Evolutionary conservation across 345 rosid genomes (phyloP), one percentile per base, ranked within the genome.

Genomic region (Draba incana): DNA sequence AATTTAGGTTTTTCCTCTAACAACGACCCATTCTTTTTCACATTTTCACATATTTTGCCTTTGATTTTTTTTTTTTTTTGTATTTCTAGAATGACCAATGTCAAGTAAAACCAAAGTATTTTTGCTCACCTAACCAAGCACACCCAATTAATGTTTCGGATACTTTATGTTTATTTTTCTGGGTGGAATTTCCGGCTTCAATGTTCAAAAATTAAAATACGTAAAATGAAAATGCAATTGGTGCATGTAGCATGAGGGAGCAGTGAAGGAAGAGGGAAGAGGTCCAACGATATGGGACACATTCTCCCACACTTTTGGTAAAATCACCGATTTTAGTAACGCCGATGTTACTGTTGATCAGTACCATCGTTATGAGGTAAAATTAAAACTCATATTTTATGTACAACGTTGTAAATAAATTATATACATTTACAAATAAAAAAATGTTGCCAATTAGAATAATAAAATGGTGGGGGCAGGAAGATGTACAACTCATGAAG

Each of bases 291-390:
- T 93, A 54, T 93, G 98, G 98, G 97, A 90, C 81, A 78, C 71
- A 15, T 93, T 85, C 57, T 83, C 97, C 16, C 98, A 91, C 72
- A 50, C 84, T 61, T 81, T 68, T 47, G 98, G 90, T 46, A 91
- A 87, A 75, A 75, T 86, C 42, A 1, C 67, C 1, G 97, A 94
- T 69, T 71, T 71, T 38, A 88, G 92, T 48, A 88, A 88, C 35
- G 97, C 97, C 1, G 99, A 94, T 82, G 92, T 91, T 1, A 87
- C 96, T 0, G 96, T 84, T 69, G 96, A 94, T 80, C 95, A 91
- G 39, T 94, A 91, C 68, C 96, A 91, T 61, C 96, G 81, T 27
- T 91, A 81, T 68, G n/a, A 64, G 59, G 98, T 88, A 85, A 69
- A 79, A 14, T 15, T 28, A 3, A 37, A 8, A 28, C 20, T 20